These are phyloP conservation scores for Geotrichum histeridarum DNA, from an alignment of 1,139 yeast species.

Conservation along the genomic window DNA sequence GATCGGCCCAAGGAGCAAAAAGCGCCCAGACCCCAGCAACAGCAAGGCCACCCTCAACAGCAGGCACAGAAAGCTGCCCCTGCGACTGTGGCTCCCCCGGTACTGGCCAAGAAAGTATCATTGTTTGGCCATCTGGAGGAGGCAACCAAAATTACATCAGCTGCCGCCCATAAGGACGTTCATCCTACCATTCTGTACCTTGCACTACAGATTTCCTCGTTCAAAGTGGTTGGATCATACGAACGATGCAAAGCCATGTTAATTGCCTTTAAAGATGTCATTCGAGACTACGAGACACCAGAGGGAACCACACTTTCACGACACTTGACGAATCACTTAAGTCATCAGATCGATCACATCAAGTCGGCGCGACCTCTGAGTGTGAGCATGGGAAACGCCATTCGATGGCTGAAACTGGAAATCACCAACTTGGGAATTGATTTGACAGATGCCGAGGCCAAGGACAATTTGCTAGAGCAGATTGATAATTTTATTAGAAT, in stretches of 20 bases:
- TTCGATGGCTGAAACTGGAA: conserved; percentile 93
- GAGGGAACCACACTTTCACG: conserved; percentile 79
- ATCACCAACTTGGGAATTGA: conserved; percentile 70
- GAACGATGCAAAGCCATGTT: conserved; percentile 83
- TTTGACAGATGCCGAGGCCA: conserved; percentile 67
- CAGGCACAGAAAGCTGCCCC: conserved; percentile 12
- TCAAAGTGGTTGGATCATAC: conserved; percentile 83
- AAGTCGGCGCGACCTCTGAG: conserved; percentile 89
- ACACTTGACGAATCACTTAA: conserved; percentile 79
- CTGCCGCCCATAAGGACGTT: conserved; percentile 50
- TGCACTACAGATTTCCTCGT: conserved; percentile 76
- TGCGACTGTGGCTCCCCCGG: conserved; percentile 13
- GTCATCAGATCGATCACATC: conserved; percentile 91
- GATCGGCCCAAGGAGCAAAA: conserved; percentile 28
- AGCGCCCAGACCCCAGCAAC: conserved; percentile 15
- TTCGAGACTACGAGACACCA: conserved; percentile 78
- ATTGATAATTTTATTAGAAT: conserved; percentile 82
- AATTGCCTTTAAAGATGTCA: conserved; percentile 75
- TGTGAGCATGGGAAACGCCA: conserved; percentile 95
- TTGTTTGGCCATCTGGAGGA: conserved; percentile 79
- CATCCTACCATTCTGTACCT: conserved; percentile 82
- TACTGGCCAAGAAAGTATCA: conserved; percentile 39
- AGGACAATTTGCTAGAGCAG: conserved; percentile 54
- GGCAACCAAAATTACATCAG: conserved; percentile 40
- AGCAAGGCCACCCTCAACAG: conserved; percentile 11